A percentile compares a stretch with the other conserved stretches of the same genome.
These are phyloP conservation scores for Penicillium sp. DNA, from an alignment of 2,329 filamentous ascomycete species.

Conservation along the genomic window DNA sequence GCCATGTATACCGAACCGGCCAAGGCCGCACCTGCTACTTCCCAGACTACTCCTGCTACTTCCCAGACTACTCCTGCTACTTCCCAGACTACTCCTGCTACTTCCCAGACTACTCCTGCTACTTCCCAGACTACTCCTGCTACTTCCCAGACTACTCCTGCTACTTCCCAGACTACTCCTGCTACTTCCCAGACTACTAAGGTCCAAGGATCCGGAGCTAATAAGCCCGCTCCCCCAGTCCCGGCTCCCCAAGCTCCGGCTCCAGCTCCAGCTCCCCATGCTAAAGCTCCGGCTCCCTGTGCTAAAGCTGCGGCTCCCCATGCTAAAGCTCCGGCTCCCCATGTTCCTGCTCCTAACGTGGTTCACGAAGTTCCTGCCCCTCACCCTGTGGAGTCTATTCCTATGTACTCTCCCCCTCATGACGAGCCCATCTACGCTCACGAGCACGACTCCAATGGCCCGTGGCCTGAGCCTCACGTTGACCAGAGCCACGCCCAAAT, in stretches of 20 bases:
- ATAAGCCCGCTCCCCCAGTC: not conserved
- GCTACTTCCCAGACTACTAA: not conserved
- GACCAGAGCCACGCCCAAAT: slow-evolving; percentile 11
- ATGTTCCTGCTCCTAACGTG: not conserved
- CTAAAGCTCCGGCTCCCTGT: not conserved
- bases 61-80: too few species aligned
- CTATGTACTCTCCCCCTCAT: slow-evolving; percentile 1
- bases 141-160: too few species aligned
- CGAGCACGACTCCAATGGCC: slow-evolving; percentile 7
- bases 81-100: too few species aligned
- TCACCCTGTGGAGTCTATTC: not conserved
- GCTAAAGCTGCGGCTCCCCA: not conserved
- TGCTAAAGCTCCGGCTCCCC: not conserved
- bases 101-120: too few species aligned
- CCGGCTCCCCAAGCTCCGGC: not conserved
- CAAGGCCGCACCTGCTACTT: not conserved
- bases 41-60: not conserved
- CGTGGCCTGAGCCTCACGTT: slow-evolving; percentile 13
- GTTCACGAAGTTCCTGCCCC: not conserved
- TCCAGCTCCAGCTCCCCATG: not conserved
- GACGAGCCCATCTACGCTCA: slow-evolving; percentile 11
- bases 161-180: too few species aligned
- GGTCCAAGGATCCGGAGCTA: not conserved
- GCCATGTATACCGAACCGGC: slow-evolving; percentile 16
- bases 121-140: too few species aligned